A percentile compares a stretch with the other conserved stretches of the same genome.
Evolutionary conservation across 306 rosid species (phyloP).

Genomic region (Castanospermum australe): DNA sequence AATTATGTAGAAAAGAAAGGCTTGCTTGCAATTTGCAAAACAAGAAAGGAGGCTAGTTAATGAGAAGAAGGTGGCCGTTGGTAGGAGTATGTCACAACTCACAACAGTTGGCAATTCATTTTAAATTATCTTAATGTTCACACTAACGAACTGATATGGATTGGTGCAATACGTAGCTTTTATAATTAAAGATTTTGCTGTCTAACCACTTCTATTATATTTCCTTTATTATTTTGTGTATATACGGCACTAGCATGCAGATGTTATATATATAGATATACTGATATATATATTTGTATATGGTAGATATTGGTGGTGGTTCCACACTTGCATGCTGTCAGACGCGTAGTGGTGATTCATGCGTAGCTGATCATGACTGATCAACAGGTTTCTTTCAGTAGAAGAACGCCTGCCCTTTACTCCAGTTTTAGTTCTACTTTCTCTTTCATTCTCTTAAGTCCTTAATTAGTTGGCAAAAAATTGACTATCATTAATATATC

Average conservation of each 20-base stretch:
- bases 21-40: not conserved
- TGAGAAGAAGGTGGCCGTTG: constrained; percentile 17
- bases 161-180: not conserved
- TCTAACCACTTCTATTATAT: not conserved
- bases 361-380: not conserved
- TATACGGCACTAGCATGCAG: not conserved
- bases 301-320: not conserved
- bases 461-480: not conserved
- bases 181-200: not conserved
- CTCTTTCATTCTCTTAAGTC: not conserved
- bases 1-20: not conserved
- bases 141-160: not conserved
- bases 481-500: not conserved
- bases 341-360: not conserved
- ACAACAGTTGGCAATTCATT: constrained; percentile 8
- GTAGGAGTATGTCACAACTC: constrained; percentile 24
- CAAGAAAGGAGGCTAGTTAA: not conserved
- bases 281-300: not conserved
- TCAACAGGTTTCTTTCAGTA: not conserved
- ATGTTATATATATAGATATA: not conserved
- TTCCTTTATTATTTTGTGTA: not conserved
- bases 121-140: constrained; percentile 6
- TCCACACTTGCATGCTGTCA: not conserved
- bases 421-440: not conserved
- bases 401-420: not conserved